Conservation (phyloP, 768 basidiomycete genomes). For the Galerina sulciceps region DNA sequence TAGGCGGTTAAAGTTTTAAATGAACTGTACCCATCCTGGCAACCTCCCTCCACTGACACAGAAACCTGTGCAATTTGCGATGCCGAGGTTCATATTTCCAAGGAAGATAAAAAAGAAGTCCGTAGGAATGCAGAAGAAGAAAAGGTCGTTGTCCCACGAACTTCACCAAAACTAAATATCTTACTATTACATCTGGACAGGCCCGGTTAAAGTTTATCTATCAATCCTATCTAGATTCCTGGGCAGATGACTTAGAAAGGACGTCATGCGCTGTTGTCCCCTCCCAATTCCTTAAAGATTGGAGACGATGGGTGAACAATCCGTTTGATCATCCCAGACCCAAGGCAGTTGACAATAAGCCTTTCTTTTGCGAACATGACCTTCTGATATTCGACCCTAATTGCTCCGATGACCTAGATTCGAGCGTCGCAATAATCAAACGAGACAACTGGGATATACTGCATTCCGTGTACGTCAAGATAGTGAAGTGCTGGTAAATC, state of each 20-base stretch:
- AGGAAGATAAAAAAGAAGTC: constrained; percentile 63
- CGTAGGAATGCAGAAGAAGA: constrained; percentile 77
- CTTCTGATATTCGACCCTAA: constrained; percentile 71
- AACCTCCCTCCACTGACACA: constrained; percentile 50
- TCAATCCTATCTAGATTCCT: constrained; percentile 37
- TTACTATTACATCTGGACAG: constrained; percentile 35
- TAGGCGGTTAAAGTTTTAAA: constrained; percentile 64
- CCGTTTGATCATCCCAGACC: constrained; percentile 63
- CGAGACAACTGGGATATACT: constrained; percentile 69
- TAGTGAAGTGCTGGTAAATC: constrained; percentile 6
- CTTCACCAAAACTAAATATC: not conserved
- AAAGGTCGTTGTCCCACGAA: constrained; percentile 51
- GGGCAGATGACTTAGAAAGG: constrained; percentile 42
- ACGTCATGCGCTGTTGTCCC: constrained; percentile 63
- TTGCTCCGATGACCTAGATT: constrained; percentile 58
- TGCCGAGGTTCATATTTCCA: constrained; percentile 53
- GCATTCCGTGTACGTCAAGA: constrained; percentile 52
- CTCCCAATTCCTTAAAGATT: constrained; percentile 62
- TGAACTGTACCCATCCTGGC: constrained; percentile 68
- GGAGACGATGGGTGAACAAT: constrained; percentile 71
- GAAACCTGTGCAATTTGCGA: constrained; percentile 72
- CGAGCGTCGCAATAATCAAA: constrained; percentile 58
- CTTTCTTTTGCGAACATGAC: constrained; percentile 71
- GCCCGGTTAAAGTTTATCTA: constrained; percentile 67
- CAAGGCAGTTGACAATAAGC: constrained; percentile 59